Evolutionary conservation across 2,329 filamentous ascomycete species (phyloP).

Genomic region (Claviceps spartinae): DNA sequence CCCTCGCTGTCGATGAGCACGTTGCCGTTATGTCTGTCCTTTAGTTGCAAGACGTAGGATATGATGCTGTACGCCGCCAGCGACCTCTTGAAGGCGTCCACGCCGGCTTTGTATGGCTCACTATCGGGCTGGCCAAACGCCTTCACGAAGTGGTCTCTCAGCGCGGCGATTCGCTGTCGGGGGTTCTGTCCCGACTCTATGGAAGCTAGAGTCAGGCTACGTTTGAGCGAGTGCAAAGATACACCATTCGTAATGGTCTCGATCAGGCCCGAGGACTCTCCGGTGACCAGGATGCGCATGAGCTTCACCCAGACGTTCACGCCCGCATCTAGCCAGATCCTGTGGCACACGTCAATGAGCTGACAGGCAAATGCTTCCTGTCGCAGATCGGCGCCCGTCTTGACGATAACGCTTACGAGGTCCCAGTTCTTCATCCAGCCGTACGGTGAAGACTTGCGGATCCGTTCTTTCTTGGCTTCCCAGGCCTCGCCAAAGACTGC

Average conservation of each 20-base stretch:
- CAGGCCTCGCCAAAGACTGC: constrained; percentile 80
- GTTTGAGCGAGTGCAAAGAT: constrained; percentile 74
- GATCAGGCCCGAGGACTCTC: constrained; percentile 71
- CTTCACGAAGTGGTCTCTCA: constrained; percentile 71
- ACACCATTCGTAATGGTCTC: constrained; percentile 84
- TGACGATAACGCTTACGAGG: constrained; percentile 73
- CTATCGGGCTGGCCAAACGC: constrained; percentile 60
- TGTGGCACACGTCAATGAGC: constrained; percentile 67
- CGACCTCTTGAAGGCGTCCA: constrained; percentile 69
- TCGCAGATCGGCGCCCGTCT: constrained; percentile 69
- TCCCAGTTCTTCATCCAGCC: constrained; percentile 89
- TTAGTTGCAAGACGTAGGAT: constrained; percentile 70
- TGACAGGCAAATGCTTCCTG: constrained; percentile 83
- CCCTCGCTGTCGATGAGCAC: constrained; percentile 75
- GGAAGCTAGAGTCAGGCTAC: constrained; percentile 62
- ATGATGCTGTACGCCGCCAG: constrained; percentile 78
- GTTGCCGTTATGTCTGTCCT: constrained; percentile 78
- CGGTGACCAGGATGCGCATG: constrained; percentile 77
- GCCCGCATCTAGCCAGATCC: constrained; percentile 64
- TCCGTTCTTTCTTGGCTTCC: constrained; percentile 72
- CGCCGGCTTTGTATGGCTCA: constrained; percentile 55
- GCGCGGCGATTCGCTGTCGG: constrained; percentile 60
- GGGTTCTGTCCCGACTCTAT: constrained; percentile 62
- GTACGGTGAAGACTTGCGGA: constrained; percentile 70
- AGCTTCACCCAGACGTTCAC: constrained; percentile 78